Percentiles rank a stretch among this genome's conserved stretches.
Conservation (phyloP, 2,329 filamentous ascomycete genomes). For the Rugonectria rugulosa region DNA sequence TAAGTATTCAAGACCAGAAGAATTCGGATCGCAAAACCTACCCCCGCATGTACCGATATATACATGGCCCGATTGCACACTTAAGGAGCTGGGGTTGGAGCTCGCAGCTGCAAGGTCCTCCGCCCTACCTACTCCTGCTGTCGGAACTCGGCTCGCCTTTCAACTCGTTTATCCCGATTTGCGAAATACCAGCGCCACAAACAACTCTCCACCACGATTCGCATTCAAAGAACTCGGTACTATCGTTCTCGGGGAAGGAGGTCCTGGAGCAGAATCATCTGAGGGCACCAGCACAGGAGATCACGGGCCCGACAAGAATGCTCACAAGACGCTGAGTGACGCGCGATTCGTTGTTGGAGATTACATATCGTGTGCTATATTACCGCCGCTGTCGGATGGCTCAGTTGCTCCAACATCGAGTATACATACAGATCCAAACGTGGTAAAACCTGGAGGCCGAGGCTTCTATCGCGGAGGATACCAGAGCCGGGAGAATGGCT, state of each 20-base stretch:
- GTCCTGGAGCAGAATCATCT: conserved; percentile 52
- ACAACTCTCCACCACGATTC: conserved; percentile 61
- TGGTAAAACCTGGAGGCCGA: conserved; percentile 28
- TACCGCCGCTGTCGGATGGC: conserved; percentile 78
- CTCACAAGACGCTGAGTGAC: conserved; percentile 77
- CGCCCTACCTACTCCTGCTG: conserved; percentile 74
- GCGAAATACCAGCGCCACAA: conserved; percentile 41
- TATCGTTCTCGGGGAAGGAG: conserved; percentile 74
- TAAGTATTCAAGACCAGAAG: conserved; percentile 77
- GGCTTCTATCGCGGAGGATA: conserved; percentile 36
- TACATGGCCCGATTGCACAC: conserved; percentile 83
- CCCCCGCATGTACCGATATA: conserved; percentile 80
- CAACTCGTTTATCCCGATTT: conserved; percentile 86
- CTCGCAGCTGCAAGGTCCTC: conserved; percentile 71
- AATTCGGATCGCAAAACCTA: conserved; percentile 68
- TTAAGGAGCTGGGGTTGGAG: conserved; percentile 81
- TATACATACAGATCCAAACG: conserved; percentile 33
- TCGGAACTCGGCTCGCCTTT: conserved; percentile 87
- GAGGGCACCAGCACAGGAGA: conserved; percentile 47
- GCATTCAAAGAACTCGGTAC: conserved; percentile 83
- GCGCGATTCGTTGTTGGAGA: conserved; percentile 88
- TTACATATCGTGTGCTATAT: conserved; percentile 82
- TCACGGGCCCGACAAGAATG: conserved; percentile 53
- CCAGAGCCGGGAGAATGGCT: conserved; percentile 37
- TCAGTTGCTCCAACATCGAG: conserved; percentile 70